Percentiles rank a stretch among this genome's conserved stretches.
These are phyloP conservation scores for Stellera chamaejasme DNA, from an alignment of 345 rosid species.

Conservation along the genomic window DNA sequence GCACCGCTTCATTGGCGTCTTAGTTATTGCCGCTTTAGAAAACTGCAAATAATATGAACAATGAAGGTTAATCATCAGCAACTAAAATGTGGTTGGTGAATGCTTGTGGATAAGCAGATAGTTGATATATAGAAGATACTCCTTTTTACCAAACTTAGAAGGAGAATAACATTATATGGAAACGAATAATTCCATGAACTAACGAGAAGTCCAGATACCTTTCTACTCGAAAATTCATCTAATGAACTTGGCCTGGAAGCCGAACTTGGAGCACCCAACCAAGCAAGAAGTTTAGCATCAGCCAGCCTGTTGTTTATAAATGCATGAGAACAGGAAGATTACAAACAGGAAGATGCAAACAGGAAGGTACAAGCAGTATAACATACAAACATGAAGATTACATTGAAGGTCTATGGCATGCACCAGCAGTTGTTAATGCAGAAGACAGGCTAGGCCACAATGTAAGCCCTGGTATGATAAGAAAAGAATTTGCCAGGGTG, in stretches of 20 bases:
- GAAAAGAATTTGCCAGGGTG: background rate
- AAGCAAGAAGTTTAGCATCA: conserved; percentile 36
- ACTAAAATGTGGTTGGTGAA: background rate
- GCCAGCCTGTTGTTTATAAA: conserved; percentile 29
- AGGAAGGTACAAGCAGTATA: conserved; percentile 3
- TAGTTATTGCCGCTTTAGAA: conserved; percentile 15
- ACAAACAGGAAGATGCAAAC: too few species aligned
- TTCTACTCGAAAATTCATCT: conserved; percentile 17
- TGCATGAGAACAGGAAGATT: conserved; percentile 5
- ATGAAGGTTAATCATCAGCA: conserved; percentile 3
- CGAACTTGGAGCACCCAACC: conserved; percentile 42
- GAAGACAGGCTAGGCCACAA: conserved; percentile 58
- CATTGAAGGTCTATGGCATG: conserved; percentile 27
- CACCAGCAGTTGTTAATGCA: conserved; percentile 14
- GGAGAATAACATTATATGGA: background rate
- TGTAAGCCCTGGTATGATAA: conserved; percentile 28
- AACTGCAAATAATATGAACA: conserved; percentile 22
- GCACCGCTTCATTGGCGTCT: conserved; percentile 43
- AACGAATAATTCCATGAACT: too few species aligned
- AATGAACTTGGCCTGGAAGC: conserved; percentile 25
- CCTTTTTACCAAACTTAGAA: too few species aligned
- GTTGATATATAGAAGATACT: background rate
- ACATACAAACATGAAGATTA: conserved; percentile 21
- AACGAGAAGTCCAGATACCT: conserved; percentile 22
- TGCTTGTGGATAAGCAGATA: background rate